phyloP scores from a whole-genome alignment of 164 flowering plant genomes.

The Chimonanthus praecox region DNA sequence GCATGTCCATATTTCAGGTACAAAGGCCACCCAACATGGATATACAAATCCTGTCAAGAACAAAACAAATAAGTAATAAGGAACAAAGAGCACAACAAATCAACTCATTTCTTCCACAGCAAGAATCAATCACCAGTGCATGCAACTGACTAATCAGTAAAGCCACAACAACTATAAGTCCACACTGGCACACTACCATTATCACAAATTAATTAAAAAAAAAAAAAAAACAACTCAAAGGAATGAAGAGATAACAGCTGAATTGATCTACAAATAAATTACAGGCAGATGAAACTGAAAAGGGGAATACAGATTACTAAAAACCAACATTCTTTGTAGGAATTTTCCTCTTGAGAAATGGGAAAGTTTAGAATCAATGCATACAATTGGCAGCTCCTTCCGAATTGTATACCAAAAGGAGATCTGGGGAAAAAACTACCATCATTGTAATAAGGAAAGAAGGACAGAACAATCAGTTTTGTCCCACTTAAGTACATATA shows the following conservation, averaged over 20 bases:
- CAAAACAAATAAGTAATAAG: constrained; percentile 1
- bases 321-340: background rate
- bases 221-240: too few relatives aligned
- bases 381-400: background rate
- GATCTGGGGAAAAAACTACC: too few relatives aligned
- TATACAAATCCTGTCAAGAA: constrained; percentile 64
- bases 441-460: too few relatives aligned
- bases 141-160: background rate
- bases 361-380: too few relatives aligned
- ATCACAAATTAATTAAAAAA: too few relatives aligned
- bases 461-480: too few relatives aligned
- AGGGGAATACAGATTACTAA: background rate
- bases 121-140: background rate
- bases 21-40: constrained; percentile 89
- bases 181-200: too few relatives aligned
- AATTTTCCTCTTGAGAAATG: background rate
- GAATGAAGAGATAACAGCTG: too few relatives aligned
- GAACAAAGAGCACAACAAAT: background rate
- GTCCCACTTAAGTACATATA: too few relatives aligned
- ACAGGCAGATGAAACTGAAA: background rate
- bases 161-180: too few relatives aligned
- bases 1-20: constrained; percentile 94
- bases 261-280: too few relatives aligned
- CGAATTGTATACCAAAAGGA: background rate
- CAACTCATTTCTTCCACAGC: background rate